Conservation (phyloP, 768 basidiomycete species). For the Collybiopsis confluens region DNA sequence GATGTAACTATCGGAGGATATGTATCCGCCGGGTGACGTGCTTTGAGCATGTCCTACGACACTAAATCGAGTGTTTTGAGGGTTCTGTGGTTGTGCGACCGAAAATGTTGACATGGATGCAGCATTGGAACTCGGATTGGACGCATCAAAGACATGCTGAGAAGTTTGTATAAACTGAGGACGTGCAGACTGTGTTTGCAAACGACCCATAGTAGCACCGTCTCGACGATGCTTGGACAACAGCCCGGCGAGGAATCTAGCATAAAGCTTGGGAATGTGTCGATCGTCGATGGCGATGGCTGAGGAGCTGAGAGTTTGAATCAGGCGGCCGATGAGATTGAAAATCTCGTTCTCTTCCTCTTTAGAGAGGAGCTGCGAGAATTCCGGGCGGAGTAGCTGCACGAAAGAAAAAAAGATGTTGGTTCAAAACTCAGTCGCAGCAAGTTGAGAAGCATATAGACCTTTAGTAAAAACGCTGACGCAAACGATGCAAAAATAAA, state of each 20-base stretch:
- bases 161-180: constrained; percentile 15
- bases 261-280: constrained; percentile 77
- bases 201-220: constrained; percentile 53
- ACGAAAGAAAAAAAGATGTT: neutral
- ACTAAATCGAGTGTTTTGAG: constrained; percentile 9
- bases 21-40: neutral
- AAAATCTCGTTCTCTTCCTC: constrained; percentile 69
- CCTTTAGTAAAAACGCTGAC: constrained; percentile 80
- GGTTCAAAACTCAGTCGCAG: too few species aligned
- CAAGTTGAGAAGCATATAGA: constrained; percentile 27
- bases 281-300: constrained; percentile 79
- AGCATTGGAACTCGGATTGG: constrained; percentile 10
- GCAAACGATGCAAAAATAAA: constrained; percentile 81
- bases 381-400: constrained; percentile 71
- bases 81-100: constrained; percentile 16
- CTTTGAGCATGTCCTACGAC: neutral
- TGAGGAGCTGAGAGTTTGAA: constrained; percentile 62
- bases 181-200: constrained; percentile 47
- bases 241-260: constrained; percentile 73
- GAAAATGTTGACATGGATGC: constrained; percentile 25
- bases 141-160: constrained; percentile 11
- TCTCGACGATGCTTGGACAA: constrained; percentile 67
- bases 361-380: constrained; percentile 54
- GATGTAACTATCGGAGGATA: constrained; percentile 12
- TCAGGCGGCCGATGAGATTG: constrained; percentile 65